Evolutionary conservation across 1,139 yeast genomes (phyloP), one percentile per base, ranked within the genome.

Genomic region (Geotrichum histeridarum): DNA sequence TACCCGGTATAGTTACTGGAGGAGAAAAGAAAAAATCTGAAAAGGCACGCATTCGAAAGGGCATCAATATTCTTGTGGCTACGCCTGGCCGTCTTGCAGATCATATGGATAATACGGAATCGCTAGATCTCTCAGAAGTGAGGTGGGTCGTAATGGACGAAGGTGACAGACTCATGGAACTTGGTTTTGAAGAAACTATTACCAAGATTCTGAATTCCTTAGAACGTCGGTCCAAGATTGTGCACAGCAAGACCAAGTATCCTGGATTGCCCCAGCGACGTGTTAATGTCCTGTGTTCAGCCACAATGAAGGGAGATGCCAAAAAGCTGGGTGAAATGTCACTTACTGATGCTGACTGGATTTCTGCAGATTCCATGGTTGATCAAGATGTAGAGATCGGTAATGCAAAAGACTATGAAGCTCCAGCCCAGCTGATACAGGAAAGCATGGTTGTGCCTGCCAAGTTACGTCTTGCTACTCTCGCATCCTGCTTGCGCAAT

Each of bases 1-100:
- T 90, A 5, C 96, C 97, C 0, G 96, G 97, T 41, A 82, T 90
- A 38, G 94, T 90, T 22, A 88, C 90, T 70, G 97, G 97, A 61
- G 97, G 97, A 50, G 97, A 90, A 67, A 88, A 89, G 77, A 89
- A 89, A 67, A 91, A 90, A 66, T 79, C 93, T 1, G 97, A 90
- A 70, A 90, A 90, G 75, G 96, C 96, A 2, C 74, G 97, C 63
- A 73, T 90, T 41, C 77, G 97, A 62, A 89, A 89, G 67, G 97
- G 97, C 54, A 91, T 88, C 42, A 90, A 90, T 66, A 80, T 90
- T 42, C 76, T 90, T 31, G 93, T 90, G 39, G 96, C 94, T 17
- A 90, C 97, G 0, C 97, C 97, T 1, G 97, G 97, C 51, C 77
- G 97, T 61, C 75, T 90, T 53, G 86, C 88, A 3, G 99, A 93